Percentiles rank a stretch among this genome's conserved stretches.
These are phyloP conservation scores for Phyllosticta capitalensis DNA, from an alignment of 2,329 filamentous ascomycete species.

Conservation along the genomic window DNA sequence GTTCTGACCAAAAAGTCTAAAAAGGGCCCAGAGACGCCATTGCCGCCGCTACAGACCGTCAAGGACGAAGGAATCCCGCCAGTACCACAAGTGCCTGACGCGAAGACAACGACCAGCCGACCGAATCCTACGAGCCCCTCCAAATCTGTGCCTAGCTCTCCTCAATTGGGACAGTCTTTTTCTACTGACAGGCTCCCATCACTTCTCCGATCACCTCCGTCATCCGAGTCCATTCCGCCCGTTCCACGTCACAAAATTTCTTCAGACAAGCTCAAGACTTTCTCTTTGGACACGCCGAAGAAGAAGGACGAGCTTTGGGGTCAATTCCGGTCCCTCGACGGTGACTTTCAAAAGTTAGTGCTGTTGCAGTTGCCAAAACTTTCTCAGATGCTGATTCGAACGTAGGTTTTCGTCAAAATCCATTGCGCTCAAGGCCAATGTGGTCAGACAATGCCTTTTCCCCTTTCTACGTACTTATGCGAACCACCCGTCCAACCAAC, in stretches of 20 bases:
- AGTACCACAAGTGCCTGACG: background rate
- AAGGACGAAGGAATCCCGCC: conserved; percentile 5
- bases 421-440: conserved; percentile 62
- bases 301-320: conserved; percentile 63
- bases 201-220: conserved; percentile 25
- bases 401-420: conserved; percentile 61
- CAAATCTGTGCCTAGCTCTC: conserved; percentile 6
- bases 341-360: conserved; percentile 55
- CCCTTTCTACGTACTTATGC: conserved; percentile 68
- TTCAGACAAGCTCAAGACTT: conserved; percentile 31
- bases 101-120: background rate
- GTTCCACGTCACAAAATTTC: conserved; percentile 31
- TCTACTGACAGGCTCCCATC: conserved; percentile 38
- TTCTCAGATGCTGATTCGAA: background rate
- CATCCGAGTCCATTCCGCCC: conserved; percentile 32
- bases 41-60: background rate
- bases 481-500: conserved; percentile 55
- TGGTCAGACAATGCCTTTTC: conserved; percentile 61
- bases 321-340: conserved; percentile 57
- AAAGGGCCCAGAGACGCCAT: conserved; percentile 15
- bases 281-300: conserved; percentile 30
- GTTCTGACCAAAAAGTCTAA: conserved; percentile 28
- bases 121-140: background rate
- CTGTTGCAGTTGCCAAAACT: background rate
- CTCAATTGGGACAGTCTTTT: conserved; percentile 31